A percentile compares a stretch with the other conserved stretches of the same genome.
These are phyloP conservation scores for Fusarium miscanthi DNA, from an alignment of 2,329 filamentous ascomycete genomes.

Conservation along the genomic window DNA sequence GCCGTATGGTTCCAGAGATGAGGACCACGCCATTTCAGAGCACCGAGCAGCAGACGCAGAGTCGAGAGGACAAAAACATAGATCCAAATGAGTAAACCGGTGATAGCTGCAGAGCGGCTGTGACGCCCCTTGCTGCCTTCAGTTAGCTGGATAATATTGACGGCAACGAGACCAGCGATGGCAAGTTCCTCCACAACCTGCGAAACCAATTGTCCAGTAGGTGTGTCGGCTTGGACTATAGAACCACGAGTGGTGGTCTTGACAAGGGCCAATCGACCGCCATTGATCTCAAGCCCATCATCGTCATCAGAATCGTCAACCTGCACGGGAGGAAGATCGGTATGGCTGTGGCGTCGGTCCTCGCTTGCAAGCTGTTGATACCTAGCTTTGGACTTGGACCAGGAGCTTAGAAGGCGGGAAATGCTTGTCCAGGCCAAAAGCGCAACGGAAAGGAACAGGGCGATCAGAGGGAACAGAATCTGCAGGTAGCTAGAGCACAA, in stretches of 20 bases:
- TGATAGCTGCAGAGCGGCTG: constrained; percentile 69
- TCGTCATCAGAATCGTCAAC: constrained; percentile 65
- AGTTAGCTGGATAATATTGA: constrained; percentile 74
- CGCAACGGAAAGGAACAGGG: constrained; percentile 76
- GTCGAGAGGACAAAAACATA: constrained; percentile 82
- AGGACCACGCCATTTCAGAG: constrained; percentile 73
- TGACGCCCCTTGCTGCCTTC: constrained; percentile 68
- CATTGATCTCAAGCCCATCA: constrained; percentile 65
- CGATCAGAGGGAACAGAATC: constrained; percentile 79
- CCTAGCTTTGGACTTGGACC: constrained; percentile 56
- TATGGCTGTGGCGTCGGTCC: constrained; percentile 58
- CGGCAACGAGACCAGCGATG: constrained; percentile 75
- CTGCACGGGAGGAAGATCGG: constrained; percentile 62
- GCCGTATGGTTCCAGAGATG: constrained; percentile 94
- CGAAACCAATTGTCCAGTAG: constrained; percentile 76
- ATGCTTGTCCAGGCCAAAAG: constrained; percentile 70
- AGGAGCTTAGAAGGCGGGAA: constrained; percentile 62
- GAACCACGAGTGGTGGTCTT: constrained; percentile 72
- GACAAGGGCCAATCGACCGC: constrained; percentile 66
- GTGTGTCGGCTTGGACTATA: constrained; percentile 78
- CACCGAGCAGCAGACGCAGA: constrained; percentile 75
- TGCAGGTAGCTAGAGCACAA: constrained; percentile 57
- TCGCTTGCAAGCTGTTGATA: constrained; percentile 68
- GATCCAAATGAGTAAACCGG: constrained; percentile 79
- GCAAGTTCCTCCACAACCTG: constrained; percentile 80